Percentiles rank a stretch among this genome's conserved stretches.
Evolutionary conservation across 805 yeast species (phyloP).

Genomic region (Sugiyamaella marilandica): DNA sequence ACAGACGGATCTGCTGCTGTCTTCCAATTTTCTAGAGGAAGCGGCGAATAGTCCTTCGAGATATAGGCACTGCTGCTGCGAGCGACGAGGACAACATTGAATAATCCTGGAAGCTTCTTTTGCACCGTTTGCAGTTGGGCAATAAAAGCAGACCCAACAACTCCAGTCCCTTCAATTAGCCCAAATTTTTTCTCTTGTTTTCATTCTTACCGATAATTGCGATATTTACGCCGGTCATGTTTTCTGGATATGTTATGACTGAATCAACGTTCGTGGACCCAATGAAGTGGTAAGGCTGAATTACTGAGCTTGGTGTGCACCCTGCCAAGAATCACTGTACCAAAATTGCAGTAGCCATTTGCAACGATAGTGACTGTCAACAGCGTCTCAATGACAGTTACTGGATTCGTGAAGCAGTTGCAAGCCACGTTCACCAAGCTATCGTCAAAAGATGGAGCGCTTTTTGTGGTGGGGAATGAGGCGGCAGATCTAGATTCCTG

Average conservation of each 20-base stretch:
- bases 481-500: slow-evolving; percentile 86
- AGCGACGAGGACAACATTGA: slow-evolving; percentile 77
- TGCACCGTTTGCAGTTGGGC: slow-evolving; percentile 66
- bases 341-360: not conserved
- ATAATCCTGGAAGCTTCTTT: slow-evolving; percentile 45
- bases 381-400: not conserved
- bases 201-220: slow-evolving; percentile 56
- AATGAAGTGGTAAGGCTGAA: not conserved
- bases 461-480: slow-evolving; percentile 72
- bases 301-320: not conserved
- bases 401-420: slow-evolving; percentile 3
- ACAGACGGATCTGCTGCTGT: slow-evolving; percentile 45
- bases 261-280: not conserved
- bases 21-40: slow-evolving; percentile 58
- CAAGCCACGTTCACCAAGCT: not conserved
- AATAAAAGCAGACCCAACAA: slow-evolving; percentile 89
- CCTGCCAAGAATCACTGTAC: too few relatives aligned
- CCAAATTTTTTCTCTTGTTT: not conserved
- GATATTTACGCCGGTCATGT: slow-evolving; percentile 45
- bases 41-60: slow-evolving; percentile 64
- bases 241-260: not conserved
- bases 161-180: slow-evolving; percentile 64
- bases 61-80: slow-evolving; percentile 66
- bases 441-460: not conserved
- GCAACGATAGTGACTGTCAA: too few relatives aligned